Base-by-base conservation (phyloP, 495 filamentous ascomycete genomes). In the Cladorrhinum samala region DNA sequence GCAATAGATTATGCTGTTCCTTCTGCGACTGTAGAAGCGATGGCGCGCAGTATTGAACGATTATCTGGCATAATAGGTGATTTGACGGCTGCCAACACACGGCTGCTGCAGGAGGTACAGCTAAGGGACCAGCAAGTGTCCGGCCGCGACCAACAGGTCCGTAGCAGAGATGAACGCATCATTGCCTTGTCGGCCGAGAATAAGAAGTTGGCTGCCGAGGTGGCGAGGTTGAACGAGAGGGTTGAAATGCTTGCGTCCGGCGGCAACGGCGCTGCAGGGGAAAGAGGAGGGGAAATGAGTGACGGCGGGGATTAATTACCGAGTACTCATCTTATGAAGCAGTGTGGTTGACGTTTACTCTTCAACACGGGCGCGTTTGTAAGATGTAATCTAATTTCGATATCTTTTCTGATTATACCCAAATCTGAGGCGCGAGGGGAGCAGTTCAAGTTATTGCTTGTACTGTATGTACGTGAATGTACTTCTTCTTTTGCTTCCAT, bases 21-120 rank as follows among this genome's bases (percentile, higher is more conserved):
- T 6, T 27, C 52, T 1, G 52, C 38, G 16, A 49, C 52, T 2
- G 46, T 33, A 13, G 54, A 52, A 6, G 33, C 49, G 17, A 46
- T 56, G 36, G 54, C 42, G 21, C 41, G 54, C 5, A 51, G 33
- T 13, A 36, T 56, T 9, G 54, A 52, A 16, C 30, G 54, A 5
- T 18, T 56, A 9, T 48, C 49, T 17, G 21, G 16, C 3, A 18
- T 47, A 0, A 38, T 56, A 1, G 49, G 18, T 2, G 54, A 52
- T 17, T 18, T 56, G 23, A 43, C 48, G 5, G 49, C 49, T 2
- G n/a, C 54, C 9, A 52, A 56, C 25, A 18, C 43, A 16, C 48
- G 21, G 43, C 43, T 56, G 36, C 9, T 52, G 30, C 33, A 37
- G 42, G 54, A 55, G 7, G 9, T 55, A 14, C 11, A 30, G 27